phyloP scores from a whole-genome alignment of 2,329 filamentous ascomycete species.

The Colletotrichum acutatum region DNA sequence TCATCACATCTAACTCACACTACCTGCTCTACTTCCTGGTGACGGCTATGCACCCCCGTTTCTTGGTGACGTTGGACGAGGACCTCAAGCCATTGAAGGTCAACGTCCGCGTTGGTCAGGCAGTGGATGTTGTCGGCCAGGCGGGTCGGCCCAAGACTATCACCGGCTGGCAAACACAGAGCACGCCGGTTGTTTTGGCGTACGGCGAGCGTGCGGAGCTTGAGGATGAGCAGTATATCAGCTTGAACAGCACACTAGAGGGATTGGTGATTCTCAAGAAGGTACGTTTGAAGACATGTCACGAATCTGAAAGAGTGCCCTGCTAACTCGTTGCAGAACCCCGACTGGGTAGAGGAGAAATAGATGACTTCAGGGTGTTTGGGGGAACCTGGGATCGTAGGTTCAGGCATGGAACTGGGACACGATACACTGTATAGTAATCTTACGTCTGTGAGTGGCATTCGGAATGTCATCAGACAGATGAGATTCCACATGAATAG shows the following conservation, averaged over 20 bases:
- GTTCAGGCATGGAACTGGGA: conserved; percentile 33
- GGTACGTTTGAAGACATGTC: conserved; percentile 64
- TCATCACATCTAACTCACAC: conserved; percentile 74
- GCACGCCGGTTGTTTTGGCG: conserved; percentile 94
- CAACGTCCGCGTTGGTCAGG: conserved; percentile 96
- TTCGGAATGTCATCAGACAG: conserved; percentile 30
- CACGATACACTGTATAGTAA: conserved; percentile 38
- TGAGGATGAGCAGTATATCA: conserved; percentile 97
- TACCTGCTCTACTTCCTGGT: conserved; percentile 98
- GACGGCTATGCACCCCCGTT: conserved; percentile 95
- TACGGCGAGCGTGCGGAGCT: conserved; percentile 96
- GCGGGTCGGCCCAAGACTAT: conserved; percentile 98
- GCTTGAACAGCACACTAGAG: conserved; percentile 89
- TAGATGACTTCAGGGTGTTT: conserved; percentile 40
- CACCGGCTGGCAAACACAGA: conserved; percentile 99
- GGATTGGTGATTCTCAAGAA: conserved; percentile 96
- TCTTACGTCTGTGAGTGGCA: conserved; percentile 33
- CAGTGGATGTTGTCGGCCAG: conserved; percentile 97
- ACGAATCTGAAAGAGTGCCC: neutral
- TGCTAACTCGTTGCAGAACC: conserved; percentile 54
- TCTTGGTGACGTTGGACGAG: conserved; percentile 96
- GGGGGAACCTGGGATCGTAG: conserved; percentile 22
- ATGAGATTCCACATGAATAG: conserved; percentile 32
- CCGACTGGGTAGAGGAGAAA: conserved; percentile 65
- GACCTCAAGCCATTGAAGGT: conserved; percentile 92